phyloP scores from a whole-genome alignment of 1,284 basidiomycete genomes.

The Sporisorium sorghi region DNA sequence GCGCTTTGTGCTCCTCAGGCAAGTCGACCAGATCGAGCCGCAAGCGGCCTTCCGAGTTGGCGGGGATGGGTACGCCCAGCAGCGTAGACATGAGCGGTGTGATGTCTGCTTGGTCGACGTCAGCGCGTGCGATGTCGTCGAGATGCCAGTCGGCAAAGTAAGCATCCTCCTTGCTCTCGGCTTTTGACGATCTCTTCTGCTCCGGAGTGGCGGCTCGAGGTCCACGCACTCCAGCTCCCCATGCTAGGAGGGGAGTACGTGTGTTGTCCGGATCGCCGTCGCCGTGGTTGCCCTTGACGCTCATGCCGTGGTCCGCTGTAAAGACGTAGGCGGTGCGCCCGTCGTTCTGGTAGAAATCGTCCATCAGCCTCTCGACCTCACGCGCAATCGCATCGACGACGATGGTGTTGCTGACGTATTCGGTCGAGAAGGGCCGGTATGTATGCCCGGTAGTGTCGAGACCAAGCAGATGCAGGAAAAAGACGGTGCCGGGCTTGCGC shows the following conservation, averaged over 20 bases:
- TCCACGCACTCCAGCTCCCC: constrained; percentile 77
- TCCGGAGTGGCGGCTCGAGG: constrained; percentile 16
- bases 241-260: constrained; percentile 83
- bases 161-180: constrained; percentile 24
- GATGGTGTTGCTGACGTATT: constrained; percentile 87
- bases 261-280: constrained; percentile 91
- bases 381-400: constrained; percentile 83
- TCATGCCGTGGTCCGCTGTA: constrained; percentile 92
- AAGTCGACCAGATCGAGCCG: constrained; percentile 66
- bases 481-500: constrained; percentile 75
- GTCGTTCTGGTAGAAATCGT: constrained; percentile 75
- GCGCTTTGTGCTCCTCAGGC: constrained; percentile 72
- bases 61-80: constrained; percentile 59
- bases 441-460: constrained; percentile 89
- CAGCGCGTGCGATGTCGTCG: constrained; percentile 43
- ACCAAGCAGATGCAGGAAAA: constrained; percentile 86
- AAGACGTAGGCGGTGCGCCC: constrained; percentile 81
- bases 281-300: constrained; percentile 86
- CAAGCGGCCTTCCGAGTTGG: constrained; percentile 70
- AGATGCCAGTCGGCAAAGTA: constrained; percentile 62
- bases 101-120: constrained; percentile 87
- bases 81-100: constrained; percentile 77
- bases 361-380: constrained; percentile 76
- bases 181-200: constrained; percentile 14
- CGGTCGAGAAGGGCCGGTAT: constrained; percentile 85